Base-by-base conservation (phyloP, 805 yeast genomes). In the Lipomyces japonicus region DNA sequence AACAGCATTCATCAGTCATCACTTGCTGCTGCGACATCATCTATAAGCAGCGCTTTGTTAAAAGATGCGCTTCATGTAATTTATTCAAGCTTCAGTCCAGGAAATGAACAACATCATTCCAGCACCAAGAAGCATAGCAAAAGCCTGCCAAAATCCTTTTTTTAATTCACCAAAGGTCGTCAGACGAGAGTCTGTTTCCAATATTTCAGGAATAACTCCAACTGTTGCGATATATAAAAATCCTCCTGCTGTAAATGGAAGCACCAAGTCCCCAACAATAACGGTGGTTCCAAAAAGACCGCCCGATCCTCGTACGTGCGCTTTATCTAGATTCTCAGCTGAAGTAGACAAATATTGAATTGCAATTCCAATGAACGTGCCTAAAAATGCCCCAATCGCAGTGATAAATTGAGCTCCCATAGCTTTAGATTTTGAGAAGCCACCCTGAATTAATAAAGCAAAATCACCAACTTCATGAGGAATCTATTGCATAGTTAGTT, bases 381-480 rank as follows among this genome's bases (percentile, higher is more conserved):
- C 93, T 41, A 79, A 40, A 44, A 75, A 75, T 0, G 86, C 83
- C 30, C 88, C 87, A 21, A 74, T 50, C 1, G 85, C 82, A 2
- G 89, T 82, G 30, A 82, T 60, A 46, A 82, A 73, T 66, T 84
- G 90, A 0, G 86, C 79, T 46, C 73, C 74, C 74, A 82, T 73
- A 2, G 87, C 88, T 55, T 79, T 79, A 65, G 78, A 67, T 65
- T 80, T 80, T 19, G 85, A 72, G 57, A 81, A 77, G 0, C 91
- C 91, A 21, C 82, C 82, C 60, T 81, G 80, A 54, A 82, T 75
- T 52, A 85, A 69, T 23, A 85, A 69, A 0, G 89, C 90, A 67
- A 81, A 85, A 62, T 85, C 93, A 42, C 91, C 90, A 53, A 85
- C 76, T 62, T 84, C 88, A 63, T 85, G 93, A 4, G 93, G 93